Base-by-base conservation (phyloP, 2,329 filamentous ascomycete genomes). In the Ilyonectria destructans region DNA sequence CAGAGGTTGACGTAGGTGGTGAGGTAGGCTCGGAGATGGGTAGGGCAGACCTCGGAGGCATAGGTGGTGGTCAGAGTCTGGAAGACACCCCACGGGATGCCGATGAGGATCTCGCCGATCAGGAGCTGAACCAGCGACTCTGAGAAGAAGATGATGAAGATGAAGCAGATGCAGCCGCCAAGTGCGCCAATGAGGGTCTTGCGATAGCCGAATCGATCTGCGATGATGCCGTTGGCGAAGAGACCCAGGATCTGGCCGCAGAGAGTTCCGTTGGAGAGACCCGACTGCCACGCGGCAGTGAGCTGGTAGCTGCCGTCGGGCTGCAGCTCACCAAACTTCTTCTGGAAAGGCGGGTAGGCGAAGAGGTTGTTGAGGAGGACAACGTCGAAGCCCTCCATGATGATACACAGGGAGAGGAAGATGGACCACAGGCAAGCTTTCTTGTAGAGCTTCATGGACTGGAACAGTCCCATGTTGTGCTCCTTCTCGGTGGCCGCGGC, bases 241-340 rank as follows among this genome's bases (percentile, higher is more conserved):
- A 88, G 80, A 2, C 87, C 87, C 2, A 88, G 46, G 23, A 89
- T 85, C 62, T 85, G 81, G 12, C 87, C 87, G 2, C 82, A 81
- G 6, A 83, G 79, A 0, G 83, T 81, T 10, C 83, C 86, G 51
- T 87, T 87, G 48, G 80, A 82, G 4, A 89, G 77, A 7, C 82
- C 86, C 2, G 85, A 82, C 73, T 88, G 87, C 87, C 87, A 89
- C 0, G 82, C 78, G 2, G 85, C 84, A 1, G 84, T 82, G 55
- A 89, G 76, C 65, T 87, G 78, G 66, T 86, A 86, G 0, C 70
- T 77, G 1, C 81, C 84, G 31, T 84, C 73, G 1, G 76, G 68
- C 13, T 77, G 73, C 7, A 72, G 59, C 0, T 73, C 68, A 9
- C 85, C 85, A 62, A 84, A 87, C 59, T 78, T 81, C 65, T 70